Percentiles rank a stretch among this genome's conserved stretches.
Evolutionary conservation across 176 grass and related monocot genomes (phyloP).

Genomic region (Metroxylon sagu): DNA sequence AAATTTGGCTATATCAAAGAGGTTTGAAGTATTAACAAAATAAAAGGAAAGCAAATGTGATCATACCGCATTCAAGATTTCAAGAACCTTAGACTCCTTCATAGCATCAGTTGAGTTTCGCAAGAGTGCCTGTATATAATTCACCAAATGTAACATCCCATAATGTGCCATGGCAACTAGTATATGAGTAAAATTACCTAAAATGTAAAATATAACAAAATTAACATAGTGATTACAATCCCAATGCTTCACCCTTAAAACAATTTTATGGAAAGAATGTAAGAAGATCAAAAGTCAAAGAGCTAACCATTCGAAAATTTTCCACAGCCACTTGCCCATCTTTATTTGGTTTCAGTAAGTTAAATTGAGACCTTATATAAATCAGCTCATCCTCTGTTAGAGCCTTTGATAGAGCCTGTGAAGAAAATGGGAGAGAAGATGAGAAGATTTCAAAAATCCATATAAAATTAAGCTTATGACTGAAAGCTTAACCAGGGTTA

Average conservation of each 20-base stretch:
- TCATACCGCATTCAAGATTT: conserved; percentile 38
- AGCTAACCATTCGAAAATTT: conserved; percentile 71
- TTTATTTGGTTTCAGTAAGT: conserved; percentile 66
- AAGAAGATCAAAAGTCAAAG: conserved; percentile 16
- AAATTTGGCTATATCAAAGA: too few species aligned
- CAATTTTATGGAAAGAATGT: conserved; percentile 10
- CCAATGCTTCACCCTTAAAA: too few species aligned
- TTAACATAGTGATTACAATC: too few species aligned
- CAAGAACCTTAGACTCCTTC: conserved; percentile 24
- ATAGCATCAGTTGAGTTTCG: conserved; percentile 17
- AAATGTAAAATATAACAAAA: too few species aligned
- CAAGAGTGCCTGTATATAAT: conserved; percentile 13
- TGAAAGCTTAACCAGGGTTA: too few species aligned
- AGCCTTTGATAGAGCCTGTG: conserved; percentile 83
- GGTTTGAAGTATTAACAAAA: too few species aligned
- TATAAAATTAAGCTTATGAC: too few species aligned
- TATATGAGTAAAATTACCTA: neutral
- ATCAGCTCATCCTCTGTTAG: conserved; percentile 79
- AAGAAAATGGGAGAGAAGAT: conserved; percentile 9
- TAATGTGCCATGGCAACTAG: neutral
- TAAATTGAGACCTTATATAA: conserved; percentile 81
- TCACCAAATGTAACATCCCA: neutral
- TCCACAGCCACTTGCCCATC: conserved; percentile 66
- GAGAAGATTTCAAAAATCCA: conserved; percentile 10
- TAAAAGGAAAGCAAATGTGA: conserved; percentile 7